Base-by-base conservation (phyloP, 306 rosid genomes). In the Delonix regia region DNA sequence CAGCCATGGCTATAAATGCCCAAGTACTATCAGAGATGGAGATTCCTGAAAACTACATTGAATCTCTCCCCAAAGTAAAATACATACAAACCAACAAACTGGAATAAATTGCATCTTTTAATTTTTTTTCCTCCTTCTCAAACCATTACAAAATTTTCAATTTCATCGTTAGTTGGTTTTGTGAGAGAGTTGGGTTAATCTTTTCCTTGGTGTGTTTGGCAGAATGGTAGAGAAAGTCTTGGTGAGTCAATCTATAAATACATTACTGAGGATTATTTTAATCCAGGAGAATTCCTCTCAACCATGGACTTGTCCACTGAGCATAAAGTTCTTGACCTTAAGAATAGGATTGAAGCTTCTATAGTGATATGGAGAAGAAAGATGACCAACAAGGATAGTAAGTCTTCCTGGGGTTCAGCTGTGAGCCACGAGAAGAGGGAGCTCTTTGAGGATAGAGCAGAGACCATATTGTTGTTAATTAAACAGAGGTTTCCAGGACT, bases 1-100 rank as follows among this genome's bases (percentile, higher is more conserved):
- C 97, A 80, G 92, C 99, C 86, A 91, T 91, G 97, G 97, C 98
- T 0, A 96, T 96, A n/a, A 96, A 96, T 80, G 92, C 97, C 67
- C 97, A 93, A 84, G 86, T 90, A 1, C 80, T 96, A 9, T 81
- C 91, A 28, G 95, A 90, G 81, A 90, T 90, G 89, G 89, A 85
- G 72, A 75, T 90, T 22, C 95, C 95, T 48, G 95, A 90, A 1
- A 90, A 78, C 89, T 88, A 90, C 81, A 90, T 90, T n/a, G 95
- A 90, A 45, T 83, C 89, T 63, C 95, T 90, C 8, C 95, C 92
- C 42, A 90, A 90, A 89, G 95, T 85, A 85, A 76, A 25, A 60
- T n/a, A 13, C 48, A n/a, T 45, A 30, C 0, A 38, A 7, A 38
- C 6, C 1, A 38, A 38, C 3, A 38, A 38, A 38, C 6, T 38